These are phyloP conservation scores for Exophiala calicioides DNA, from an alignment of 2,329 filamentous ascomycete species.

Conservation along the genomic window DNA sequence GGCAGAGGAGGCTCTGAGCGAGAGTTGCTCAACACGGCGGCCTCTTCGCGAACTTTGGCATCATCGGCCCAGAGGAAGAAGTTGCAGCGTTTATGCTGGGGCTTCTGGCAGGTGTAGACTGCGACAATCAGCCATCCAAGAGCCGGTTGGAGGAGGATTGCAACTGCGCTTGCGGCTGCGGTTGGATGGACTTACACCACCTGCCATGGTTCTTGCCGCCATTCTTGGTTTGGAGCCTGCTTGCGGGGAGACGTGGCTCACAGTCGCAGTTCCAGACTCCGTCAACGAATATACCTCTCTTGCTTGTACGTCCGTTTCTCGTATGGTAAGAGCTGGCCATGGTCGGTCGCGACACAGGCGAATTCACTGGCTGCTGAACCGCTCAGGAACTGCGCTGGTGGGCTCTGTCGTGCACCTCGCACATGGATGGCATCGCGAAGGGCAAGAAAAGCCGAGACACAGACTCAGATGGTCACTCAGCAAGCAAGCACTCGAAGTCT, in stretches of 20 bases:
- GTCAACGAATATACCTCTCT: slow-evolving; percentile 44
- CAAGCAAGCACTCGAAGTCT: too few relatives aligned
- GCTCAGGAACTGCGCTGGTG: too few relatives aligned
- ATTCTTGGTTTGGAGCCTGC: slow-evolving; percentile 60
- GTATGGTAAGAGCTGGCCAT: slow-evolving; percentile 25
- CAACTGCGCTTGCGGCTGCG: too few relatives aligned
- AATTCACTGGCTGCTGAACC: too few relatives aligned
- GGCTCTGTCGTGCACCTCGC: too few relatives aligned
- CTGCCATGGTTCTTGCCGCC: slow-evolving; percentile 57
- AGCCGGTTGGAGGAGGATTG: too few relatives aligned
- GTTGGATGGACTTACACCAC: slow-evolving; percentile 47
- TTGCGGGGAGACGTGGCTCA: slow-evolving; percentile 54
- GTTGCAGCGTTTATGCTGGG: slow-evolving; percentile 50
- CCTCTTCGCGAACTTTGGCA: slow-evolving; percentile 56
- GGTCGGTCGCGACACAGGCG: background rate
- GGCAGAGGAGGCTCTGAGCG: slow-evolving; percentile 43
- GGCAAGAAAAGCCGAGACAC: too few relatives aligned
- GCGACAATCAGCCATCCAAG: slow-evolving; percentile 6
- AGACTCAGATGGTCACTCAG: too few relatives aligned
- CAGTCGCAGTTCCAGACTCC: slow-evolving; percentile 59
- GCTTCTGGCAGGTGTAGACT: slow-evolving; percentile 61
- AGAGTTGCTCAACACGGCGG: slow-evolving; percentile 52
- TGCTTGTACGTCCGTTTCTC: slow-evolving; percentile 28
- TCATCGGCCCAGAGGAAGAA: slow-evolving; percentile 66
- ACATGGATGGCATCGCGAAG: too few relatives aligned